These are phyloP conservation scores for Vigna angularis DNA, from an alignment of 306 rosid species.

Conservation along the genomic window DNA sequence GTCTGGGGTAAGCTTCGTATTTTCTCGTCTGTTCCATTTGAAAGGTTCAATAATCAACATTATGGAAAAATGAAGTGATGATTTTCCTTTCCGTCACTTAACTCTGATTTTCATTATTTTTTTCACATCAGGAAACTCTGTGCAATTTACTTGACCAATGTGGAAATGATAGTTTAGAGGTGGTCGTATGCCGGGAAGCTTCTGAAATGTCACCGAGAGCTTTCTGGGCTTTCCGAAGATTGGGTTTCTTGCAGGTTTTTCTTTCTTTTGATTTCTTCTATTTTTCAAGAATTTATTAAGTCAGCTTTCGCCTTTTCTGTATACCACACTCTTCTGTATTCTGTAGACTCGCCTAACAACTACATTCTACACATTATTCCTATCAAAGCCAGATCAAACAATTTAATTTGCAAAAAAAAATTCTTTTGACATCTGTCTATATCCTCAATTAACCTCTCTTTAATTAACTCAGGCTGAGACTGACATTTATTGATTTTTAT, in stretches of 20 bases:
- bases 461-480: constrained; percentile 11
- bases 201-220: constrained; percentile 80
- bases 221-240: constrained; percentile 90
- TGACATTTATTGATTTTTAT: constrained; percentile 13
- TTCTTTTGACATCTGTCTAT: constrained; percentile 10
- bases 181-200: constrained; percentile 75
- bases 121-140: constrained; percentile 60
- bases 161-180: constrained; percentile 76
- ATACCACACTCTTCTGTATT: background rate
- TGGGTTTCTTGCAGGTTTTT: constrained; percentile 81
- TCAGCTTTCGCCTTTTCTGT: background rate
- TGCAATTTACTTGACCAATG: constrained; percentile 76
- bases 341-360: constrained; percentile 5
- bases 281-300: background rate
- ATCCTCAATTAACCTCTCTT: constrained; percentile 17
- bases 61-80: background rate
- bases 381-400: constrained; percentile 25
- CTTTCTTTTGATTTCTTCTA: constrained; percentile 3
- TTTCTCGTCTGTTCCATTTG: constrained; percentile 4
- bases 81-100: background rate
- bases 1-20: constrained; percentile 62
- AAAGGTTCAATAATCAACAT: background rate
- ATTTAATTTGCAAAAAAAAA: constrained; percentile 7
- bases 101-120: background rate
- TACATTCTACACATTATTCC: constrained; percentile 14